Evolutionary conservation across 495 filamentous ascomycete species (phyloP).

Genomic region (Neurospora sp.): DNA sequence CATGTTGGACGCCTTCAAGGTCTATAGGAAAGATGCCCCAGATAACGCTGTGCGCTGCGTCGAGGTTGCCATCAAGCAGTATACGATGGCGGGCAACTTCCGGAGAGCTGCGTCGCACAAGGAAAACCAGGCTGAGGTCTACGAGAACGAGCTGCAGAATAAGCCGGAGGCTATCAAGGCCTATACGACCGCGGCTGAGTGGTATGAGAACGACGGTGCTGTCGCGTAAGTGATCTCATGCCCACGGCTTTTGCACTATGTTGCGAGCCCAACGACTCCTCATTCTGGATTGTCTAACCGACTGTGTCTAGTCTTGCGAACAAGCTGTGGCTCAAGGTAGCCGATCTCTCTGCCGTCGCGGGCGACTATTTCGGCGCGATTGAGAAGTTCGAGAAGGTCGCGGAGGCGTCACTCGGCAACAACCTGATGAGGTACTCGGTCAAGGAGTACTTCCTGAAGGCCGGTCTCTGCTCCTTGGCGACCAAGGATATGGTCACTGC

Average conservation of each 20-base stretch:
- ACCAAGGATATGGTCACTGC: slow-evolving; percentile 64
- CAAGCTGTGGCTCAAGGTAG: slow-evolving; percentile 80
- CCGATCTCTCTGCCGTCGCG: slow-evolving; percentile 73
- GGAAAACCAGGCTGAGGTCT: slow-evolving; percentile 73
- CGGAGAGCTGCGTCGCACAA: slow-evolving; percentile 79
- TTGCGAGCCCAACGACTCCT: neutral
- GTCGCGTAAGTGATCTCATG: slow-evolving; percentile 50
- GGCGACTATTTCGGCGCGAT: slow-evolving; percentile 73
- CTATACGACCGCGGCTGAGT: slow-evolving; percentile 72
- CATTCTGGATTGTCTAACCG: neutral
- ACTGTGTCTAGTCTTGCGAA: slow-evolving; percentile 57
- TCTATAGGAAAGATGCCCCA: slow-evolving; percentile 71
- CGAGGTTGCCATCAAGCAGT: slow-evolving; percentile 64
- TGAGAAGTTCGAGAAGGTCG: slow-evolving; percentile 71
- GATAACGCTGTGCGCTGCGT: slow-evolving; percentile 69
- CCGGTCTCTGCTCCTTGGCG: slow-evolving; percentile 73
- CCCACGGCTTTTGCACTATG: neutral
- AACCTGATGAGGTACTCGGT: slow-evolving; percentile 83
- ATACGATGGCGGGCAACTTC: slow-evolving; percentile 75
- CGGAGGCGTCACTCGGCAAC: slow-evolving; percentile 58
- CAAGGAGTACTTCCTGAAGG: slow-evolving; percentile 89
- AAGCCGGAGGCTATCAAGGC: slow-evolving; percentile 62
- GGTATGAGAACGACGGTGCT: slow-evolving; percentile 83
- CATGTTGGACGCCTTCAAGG: slow-evolving; percentile 63
- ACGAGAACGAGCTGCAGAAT: slow-evolving; percentile 70